Conservation (phyloP, 495 filamentous ascomycete genomes). For the Aspergillus panamensis region DNA sequence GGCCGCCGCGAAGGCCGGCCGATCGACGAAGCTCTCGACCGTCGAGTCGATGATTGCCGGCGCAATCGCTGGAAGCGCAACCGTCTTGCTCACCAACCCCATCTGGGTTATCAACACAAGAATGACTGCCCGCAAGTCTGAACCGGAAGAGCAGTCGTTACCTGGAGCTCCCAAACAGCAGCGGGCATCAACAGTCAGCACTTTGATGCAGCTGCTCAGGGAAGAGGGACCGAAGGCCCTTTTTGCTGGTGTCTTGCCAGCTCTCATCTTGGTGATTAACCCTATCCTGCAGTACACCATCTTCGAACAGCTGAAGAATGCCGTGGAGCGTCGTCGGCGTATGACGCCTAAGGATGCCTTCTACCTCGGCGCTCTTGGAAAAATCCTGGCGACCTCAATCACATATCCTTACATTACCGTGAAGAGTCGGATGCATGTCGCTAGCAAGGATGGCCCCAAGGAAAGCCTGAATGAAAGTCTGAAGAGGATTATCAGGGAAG, state of each 20-base stretch:
- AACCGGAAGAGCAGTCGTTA: slow-evolving; percentile 49
- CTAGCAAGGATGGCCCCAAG: slow-evolving; percentile 59
- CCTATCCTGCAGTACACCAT: slow-evolving; percentile 98
- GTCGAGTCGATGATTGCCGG: slow-evolving; percentile 90
- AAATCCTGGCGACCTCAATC: slow-evolving; percentile 86
- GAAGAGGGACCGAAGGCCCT: slow-evolving; percentile 80
- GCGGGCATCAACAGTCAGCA: slow-evolving; percentile 70
- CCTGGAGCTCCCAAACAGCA: slow-evolving; percentile 47
- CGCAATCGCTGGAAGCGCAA: slow-evolving; percentile 90
- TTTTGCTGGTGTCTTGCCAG: slow-evolving; percentile 89
- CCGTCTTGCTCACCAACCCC: slow-evolving; percentile 92
- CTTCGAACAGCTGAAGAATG: slow-evolving; percentile 92
- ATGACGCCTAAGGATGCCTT: slow-evolving; percentile 86
- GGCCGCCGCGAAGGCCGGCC: slow-evolving; percentile 70
- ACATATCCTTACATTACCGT: slow-evolving; percentile 99
- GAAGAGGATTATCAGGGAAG: slow-evolving; percentile 74
- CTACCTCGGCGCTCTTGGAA: slow-evolving; percentile 86
- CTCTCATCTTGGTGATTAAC: slow-evolving; percentile 91
- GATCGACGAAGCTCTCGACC: slow-evolving; percentile 81
- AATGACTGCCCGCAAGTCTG: slow-evolving; percentile 82
- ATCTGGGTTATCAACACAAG: slow-evolving; percentile 99
- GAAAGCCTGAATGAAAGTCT: slow-evolving; percentile 72
- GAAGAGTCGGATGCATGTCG: slow-evolving; percentile 95
- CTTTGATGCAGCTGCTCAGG: slow-evolving; percentile 68
- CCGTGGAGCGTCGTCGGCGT: slow-evolving; percentile 59